Evolutionary conservation across 306 rosid species (phyloP), one percentile per base, ranked within the genome.

Genomic region (Vigna unguiculata): DNA sequence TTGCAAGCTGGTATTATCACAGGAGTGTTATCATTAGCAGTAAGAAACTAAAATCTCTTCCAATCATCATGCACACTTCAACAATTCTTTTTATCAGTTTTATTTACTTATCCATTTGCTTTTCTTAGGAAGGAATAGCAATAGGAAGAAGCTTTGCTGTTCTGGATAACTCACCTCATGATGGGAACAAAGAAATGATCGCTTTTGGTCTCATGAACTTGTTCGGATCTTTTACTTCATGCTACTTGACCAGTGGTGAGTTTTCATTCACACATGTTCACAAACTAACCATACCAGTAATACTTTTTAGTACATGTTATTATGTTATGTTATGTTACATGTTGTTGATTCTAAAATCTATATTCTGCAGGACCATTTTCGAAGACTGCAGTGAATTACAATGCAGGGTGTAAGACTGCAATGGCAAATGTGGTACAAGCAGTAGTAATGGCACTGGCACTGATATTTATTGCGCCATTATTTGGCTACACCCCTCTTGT

Each of bases 111-210:
- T 75, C 41, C 17, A 0, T 11, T 59, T 6, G 4, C 2, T 0
- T 38, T 63, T 34, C 70, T 32, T 83, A 94, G 98, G 98, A 95
- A 92, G 98, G 97, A 67, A 92, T 95, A 76, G 97, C 98, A 24
- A 90, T 95, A 14, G 98, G 98, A 71, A 88, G 98, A 78, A 92
- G 91, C 86, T 95, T 95, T 75, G 88, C 93, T 16, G 82, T 90
- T 12, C 21, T 63, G 60, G 89, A 70, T 24, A 92, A 95, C 62
- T 83, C 87, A 61, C 91, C 95, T 78, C 86, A 89, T 68, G 98
- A 95, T 84, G 98, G 98, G 17, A 95, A 92, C 69, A 95, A 88
- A 73, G 98, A 95, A 83, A 95, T 95, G 96, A 4, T 90, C 14
- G 96, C 98, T 72, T 89, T 84, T 76, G 98, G 98, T 2, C 65